Evolutionary conservation across 1,284 basidiomycete species (phyloP), one percentile per base, ranked within the genome.

Genomic region (Baeospora myosura): DNA sequence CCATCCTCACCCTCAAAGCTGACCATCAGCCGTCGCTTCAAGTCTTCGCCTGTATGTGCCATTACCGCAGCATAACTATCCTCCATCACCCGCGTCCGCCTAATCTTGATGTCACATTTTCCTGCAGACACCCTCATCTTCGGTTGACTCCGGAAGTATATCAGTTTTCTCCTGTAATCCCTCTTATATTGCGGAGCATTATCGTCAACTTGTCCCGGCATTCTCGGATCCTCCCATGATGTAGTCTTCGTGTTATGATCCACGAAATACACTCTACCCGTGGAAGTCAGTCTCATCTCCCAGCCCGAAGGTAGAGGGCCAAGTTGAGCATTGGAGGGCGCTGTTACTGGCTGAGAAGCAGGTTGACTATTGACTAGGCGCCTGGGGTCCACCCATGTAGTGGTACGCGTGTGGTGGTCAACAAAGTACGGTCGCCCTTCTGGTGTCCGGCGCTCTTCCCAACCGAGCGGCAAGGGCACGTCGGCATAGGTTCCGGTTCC

Each of bases 151-250:
- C 96, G 79, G 81, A 99, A 98, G 73, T 99, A 99, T 55, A 99
- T 92, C 46, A 99, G 81, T 71, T 99, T 99, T 54, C 95, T 71
- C 52, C 95, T 74, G 72, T 98, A 99, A 72, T 98, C 96, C 48
- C 96, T 88, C 74, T 99, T 98, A 74, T 98, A 98, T 68, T 98
- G 94, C 30, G 96, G 96, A 14, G 97, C 95, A 62, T 90, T 97
- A 56, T 92, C 84, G 58, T 95, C 92, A 29, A 94, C 73, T 49
- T 73, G 66, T 5, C 81, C 82, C 1, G 91, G 91, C 59, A 94
- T 64, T 41, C 92, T 79, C 4, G 88, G 93, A 61, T 97, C 93
- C 64, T 97, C 93, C 93, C 93, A 96, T 1, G 91, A 88, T 22
- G 93, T 97, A 25, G 92, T 96, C 65, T 88, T 84, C 38, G 88